Percentiles rank a stretch among this genome's conserved stretches.
Evolutionary conservation across 2,329 filamentous ascomycete genomes (phyloP).

Genomic region (Niveomyces coronatus): DNA sequence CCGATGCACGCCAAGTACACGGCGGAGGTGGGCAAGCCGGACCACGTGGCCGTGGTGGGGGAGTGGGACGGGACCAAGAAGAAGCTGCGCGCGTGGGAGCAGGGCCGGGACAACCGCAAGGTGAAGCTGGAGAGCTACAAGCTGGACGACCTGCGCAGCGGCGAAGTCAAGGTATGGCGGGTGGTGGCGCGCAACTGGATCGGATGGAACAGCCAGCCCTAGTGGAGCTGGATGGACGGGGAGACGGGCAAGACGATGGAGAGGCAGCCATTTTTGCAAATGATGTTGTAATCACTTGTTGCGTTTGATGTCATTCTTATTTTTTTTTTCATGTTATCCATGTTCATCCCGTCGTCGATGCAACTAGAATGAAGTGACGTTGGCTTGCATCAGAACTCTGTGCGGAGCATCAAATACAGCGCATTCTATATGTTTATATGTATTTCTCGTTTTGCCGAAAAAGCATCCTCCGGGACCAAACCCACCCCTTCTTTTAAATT

Average conservation of each 20-base stretch:
- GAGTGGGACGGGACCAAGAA: constrained; percentile 99
- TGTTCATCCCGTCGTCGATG: neutral
- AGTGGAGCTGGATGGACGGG: constrained; percentile 24
- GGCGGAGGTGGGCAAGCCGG: constrained; percentile 74
- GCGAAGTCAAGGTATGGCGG: constrained; percentile 95
- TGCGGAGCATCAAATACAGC: no score
- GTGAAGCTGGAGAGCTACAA: constrained; percentile 91
- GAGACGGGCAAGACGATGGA: constrained; percentile 9
- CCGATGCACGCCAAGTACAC: constrained; percentile 93
- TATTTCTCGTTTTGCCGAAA: no score
- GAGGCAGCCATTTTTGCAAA: constrained; percentile 8
- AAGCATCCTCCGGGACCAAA: no score
- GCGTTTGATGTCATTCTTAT: neutral
- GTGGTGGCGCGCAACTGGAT: constrained; percentile 90
- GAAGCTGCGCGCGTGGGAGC: constrained; percentile 92
- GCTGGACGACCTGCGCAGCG: constrained; percentile 80
- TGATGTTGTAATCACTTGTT: constrained; percentile 8
- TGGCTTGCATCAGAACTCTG: no score
- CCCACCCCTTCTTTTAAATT: constrained; percentile 33
- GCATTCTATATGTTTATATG: no score
- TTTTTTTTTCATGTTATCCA: neutral
- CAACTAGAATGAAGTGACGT: no score
- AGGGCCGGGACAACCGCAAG: constrained; percentile 87
- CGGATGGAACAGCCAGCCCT: constrained; percentile 64
- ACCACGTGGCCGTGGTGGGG: constrained; percentile 82